These are phyloP conservation scores for Sugiyamaella marilandica DNA, from an alignment of 805 yeast genomes.

Conservation along the genomic window DNA sequence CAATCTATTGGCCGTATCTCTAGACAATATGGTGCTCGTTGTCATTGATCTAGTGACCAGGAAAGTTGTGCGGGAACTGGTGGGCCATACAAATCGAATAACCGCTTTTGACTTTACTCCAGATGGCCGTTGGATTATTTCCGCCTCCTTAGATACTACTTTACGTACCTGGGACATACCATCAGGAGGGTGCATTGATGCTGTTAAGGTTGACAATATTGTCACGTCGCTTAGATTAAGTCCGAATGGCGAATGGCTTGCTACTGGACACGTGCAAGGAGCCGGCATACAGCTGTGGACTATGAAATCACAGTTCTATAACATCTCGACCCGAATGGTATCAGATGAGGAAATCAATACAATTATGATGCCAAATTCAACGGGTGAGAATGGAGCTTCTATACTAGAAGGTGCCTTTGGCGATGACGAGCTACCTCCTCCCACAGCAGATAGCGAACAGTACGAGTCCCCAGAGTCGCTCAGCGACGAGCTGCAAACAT, in stretches of 20 bases:
- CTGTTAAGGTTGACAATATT: slow-evolving; percentile 70
- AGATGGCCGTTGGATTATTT: slow-evolving; percentile 91
- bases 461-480: slow-evolving; percentile 52
- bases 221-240: slow-evolving; percentile 78
- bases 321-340: slow-evolving; percentile 64
- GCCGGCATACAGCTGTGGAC: slow-evolving; percentile 93
- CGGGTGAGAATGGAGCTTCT: slow-evolving; percentile 72
- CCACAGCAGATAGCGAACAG: slow-evolving; percentile 26
- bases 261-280: slow-evolving; percentile 87
- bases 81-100: slow-evolving; percentile 86
- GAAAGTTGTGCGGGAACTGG: slow-evolving; percentile 75
- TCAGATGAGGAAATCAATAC: slow-evolving; percentile 55
- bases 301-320: slow-evolving; percentile 74
- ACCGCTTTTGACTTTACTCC: slow-evolving; percentile 88
- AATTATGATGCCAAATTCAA: slow-evolving; percentile 63
- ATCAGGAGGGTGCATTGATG: slow-evolving; percentile 95
- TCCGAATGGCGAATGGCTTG: slow-evolving; percentile 83
- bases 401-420: slow-evolving; percentile 76
- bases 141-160: slow-evolving; percentile 78
- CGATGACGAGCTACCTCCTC: slow-evolving; percentile 26
- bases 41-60: slow-evolving; percentile 79
- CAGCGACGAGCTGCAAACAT: slow-evolving; percentile 56
- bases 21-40: slow-evolving; percentile 81
- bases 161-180: slow-evolving; percentile 97
- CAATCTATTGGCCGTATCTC: slow-evolving; percentile 75